phyloP scores from a whole-genome alignment of 2,329 filamentous ascomycete species.

The Colletotrichum camelliae region DNA sequence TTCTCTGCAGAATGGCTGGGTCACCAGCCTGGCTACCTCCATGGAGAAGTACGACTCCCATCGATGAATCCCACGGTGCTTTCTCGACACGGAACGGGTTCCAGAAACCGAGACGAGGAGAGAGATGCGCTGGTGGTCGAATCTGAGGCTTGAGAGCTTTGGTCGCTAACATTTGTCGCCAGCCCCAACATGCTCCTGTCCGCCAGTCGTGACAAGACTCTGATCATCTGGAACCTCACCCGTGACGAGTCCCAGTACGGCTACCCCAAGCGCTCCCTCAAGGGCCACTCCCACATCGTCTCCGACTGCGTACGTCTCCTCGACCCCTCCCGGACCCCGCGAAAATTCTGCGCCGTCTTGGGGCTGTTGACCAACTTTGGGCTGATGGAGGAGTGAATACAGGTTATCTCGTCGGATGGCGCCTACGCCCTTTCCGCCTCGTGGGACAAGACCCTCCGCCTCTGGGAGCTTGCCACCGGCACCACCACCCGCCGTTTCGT shows the following conservation, averaged over 20 bases:
- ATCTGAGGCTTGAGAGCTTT: slow-evolving; percentile 10
- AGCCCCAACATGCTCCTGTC: slow-evolving; percentile 99
- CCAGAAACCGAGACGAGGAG: slow-evolving; percentile 15
- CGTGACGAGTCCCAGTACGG: slow-evolving; percentile 98
- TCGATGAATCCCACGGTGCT: slow-evolving; percentile 10
- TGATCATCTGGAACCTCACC: slow-evolving; percentile 99
- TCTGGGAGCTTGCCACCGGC: slow-evolving; percentile 98
- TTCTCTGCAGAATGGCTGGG: slow-evolving; percentile 81
- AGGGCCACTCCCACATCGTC: slow-evolving; percentile 99
- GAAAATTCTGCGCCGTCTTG: neutral
- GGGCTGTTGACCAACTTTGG: slow-evolving; percentile 18
- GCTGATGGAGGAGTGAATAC: slow-evolving; percentile 42
- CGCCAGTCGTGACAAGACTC: slow-evolving; percentile 94
- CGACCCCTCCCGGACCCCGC: slow-evolving; percentile 4
- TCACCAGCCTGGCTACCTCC: slow-evolving; percentile 97
- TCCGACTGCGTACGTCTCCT: slow-evolving; percentile 92
- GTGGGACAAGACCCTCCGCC: slow-evolving; percentile 99
- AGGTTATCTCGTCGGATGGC: slow-evolving; percentile 99
- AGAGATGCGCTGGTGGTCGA: slow-evolving; percentile 17
- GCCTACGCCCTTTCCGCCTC: slow-evolving; percentile 98
- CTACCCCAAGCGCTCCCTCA: slow-evolving; percentile 98
- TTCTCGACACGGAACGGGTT: neutral
- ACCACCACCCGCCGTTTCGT: slow-evolving; percentile 98
- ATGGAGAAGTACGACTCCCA: slow-evolving; percentile 85
- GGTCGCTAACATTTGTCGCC: slow-evolving; percentile 33